These are phyloP conservation scores for Phellopilus nigrolimitatus DNA, from an alignment of 1,284 basidiomycete genomes.

Conservation along the genomic window DNA sequence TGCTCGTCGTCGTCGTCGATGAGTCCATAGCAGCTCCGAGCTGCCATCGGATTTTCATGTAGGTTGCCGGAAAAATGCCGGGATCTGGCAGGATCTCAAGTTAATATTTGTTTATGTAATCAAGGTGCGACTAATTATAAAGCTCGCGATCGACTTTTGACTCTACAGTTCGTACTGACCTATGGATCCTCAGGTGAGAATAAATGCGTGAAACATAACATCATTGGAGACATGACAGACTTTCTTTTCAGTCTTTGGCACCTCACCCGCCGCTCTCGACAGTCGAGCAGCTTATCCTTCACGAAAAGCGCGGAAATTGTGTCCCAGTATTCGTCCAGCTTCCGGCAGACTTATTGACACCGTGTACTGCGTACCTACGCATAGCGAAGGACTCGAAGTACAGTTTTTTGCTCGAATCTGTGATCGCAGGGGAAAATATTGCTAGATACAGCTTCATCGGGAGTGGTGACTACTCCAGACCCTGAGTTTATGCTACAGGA, in stretches of 20 bases:
- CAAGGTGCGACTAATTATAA: too few relatives aligned
- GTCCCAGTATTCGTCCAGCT: slow-evolving; percentile 91
- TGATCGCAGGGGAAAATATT: slow-evolving; percentile 86
- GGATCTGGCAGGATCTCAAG: too few relatives aligned
- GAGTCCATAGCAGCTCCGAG: too few relatives aligned
- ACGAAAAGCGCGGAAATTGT: slow-evolving; percentile 82
- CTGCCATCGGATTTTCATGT: too few relatives aligned
- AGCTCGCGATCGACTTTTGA: too few relatives aligned
- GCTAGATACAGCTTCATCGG: slow-evolving; percentile 97
- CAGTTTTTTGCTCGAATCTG: slow-evolving; percentile 91
- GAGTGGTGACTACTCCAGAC: slow-evolving; percentile 58
- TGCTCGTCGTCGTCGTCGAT: slow-evolving; percentile 1
- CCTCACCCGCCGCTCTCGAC: slow-evolving; percentile 63
- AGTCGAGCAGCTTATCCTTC: slow-evolving; percentile 68
- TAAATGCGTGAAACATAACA: neutral
- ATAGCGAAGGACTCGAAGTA: slow-evolving; percentile 89
- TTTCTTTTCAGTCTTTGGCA: slow-evolving; percentile 49
- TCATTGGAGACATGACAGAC: neutral
- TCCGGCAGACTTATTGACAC: slow-evolving; percentile 94
- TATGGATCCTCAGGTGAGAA: slow-evolving; percentile 60
- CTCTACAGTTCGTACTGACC: neutral
- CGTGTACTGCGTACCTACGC: slow-evolving; percentile 94
- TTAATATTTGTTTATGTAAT: too few relatives aligned
- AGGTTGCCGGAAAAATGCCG: neutral
- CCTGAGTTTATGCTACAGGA: neutral